These are phyloP conservation scores for Xylariaceae sp. DNA, from an alignment of 2,329 filamentous ascomycete genomes.

Conservation along the genomic window DNA sequence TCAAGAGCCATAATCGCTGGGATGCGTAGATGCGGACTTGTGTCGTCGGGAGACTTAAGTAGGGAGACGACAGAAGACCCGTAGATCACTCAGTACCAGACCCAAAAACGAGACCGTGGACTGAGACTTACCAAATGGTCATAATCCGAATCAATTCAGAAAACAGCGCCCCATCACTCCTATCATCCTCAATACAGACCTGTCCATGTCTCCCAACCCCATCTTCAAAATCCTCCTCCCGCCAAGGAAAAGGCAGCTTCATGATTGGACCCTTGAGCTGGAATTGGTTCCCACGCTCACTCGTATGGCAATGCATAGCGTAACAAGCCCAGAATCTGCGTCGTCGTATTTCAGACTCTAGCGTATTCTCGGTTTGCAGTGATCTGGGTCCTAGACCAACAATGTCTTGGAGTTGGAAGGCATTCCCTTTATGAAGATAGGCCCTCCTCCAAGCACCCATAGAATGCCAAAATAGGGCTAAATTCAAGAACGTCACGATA, in stretches of 20 bases:
- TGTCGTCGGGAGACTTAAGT: not conserved
- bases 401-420: constrained; percentile 5
- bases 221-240: constrained; percentile 3
- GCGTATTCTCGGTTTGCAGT: not conserved
- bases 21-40: not conserved
- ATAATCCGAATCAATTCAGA: constrained; percentile 1
- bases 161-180: not conserved
- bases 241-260: constrained; percentile 3
- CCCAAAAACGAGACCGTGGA: not conserved
- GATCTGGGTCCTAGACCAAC: constrained; percentile 6
- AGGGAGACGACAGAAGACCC: constrained; percentile 3
- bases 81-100: not conserved
- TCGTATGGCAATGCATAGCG: constrained; percentile 7
- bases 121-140: constrained; percentile 1
- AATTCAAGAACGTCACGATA: constrained; percentile 5
- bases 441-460: not conserved
- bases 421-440: constrained; percentile 5
- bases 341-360: constrained; percentile 8
- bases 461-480: constrained; percentile 7
- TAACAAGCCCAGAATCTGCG: constrained; percentile 7
- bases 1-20: constrained; percentile 6
- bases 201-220: not conserved
- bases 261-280: not conserved
- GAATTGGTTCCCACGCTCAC: not conserved
- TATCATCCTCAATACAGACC: not conserved